These are phyloP conservation scores for Trichophyton simii DNA, from an alignment of 2,329 filamentous ascomycete species.

Conservation along the genomic window DNA sequence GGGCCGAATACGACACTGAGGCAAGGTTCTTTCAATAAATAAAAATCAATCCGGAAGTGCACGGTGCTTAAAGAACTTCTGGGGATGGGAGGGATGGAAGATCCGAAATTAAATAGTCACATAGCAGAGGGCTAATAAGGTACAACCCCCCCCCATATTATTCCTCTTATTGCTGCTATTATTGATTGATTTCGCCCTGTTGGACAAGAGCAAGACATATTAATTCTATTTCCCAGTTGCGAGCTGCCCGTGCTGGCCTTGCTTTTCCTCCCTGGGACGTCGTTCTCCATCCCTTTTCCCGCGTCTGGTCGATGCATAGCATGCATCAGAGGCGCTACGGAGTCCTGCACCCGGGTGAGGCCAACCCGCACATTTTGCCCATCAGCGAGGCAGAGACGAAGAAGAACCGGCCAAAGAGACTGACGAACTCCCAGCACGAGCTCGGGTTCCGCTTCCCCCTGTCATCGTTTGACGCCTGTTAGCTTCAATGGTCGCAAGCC, in stretches of 20 bases:
- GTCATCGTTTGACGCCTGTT: not conserved
- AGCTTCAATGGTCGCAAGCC: slow-evolving; percentile 1
- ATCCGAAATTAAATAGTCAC: not conserved
- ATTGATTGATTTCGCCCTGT: not conserved
- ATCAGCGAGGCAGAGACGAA: not conserved
- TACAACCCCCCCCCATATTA: not conserved
- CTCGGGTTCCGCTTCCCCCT: not conserved
- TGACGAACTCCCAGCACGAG: not conserved
- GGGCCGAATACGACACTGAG: not conserved
- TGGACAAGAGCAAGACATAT: not conserved
- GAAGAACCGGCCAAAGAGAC: not conserved
- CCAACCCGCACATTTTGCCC: not conserved
- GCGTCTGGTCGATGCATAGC: not conserved
- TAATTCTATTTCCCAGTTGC: not conserved
- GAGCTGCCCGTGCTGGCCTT: not conserved
- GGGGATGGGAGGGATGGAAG: not conserved
- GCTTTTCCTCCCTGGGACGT: not conserved
- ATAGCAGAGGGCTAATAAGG: not conserved
- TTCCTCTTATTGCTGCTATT: not conserved
- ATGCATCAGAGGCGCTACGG: not conserved
- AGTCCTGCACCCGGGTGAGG: not conserved
- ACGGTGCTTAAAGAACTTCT: not conserved
- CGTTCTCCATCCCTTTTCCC: not conserved
- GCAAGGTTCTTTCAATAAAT: not conserved
- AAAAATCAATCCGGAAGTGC: not conserved